Percentiles rank a stretch among this genome's conserved stretches.
Evolutionary conservation across 2,329 filamentous ascomycete genomes (phyloP).

Genomic region (Mariannaea elegans): DNA sequence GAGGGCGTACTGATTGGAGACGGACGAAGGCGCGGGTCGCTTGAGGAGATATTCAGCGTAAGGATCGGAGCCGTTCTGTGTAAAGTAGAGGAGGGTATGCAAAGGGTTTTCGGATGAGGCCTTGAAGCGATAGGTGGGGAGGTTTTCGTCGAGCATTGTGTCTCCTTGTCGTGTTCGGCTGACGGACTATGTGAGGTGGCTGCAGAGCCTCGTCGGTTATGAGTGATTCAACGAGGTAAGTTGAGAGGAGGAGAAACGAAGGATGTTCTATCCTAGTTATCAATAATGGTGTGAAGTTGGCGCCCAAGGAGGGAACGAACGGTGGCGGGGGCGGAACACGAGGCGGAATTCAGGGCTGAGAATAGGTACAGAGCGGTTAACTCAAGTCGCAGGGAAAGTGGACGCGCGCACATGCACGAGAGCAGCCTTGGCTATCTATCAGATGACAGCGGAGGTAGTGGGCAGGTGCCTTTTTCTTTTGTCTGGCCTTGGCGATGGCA

Average conservation of each 20-base stretch:
- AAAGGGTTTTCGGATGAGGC: constrained; percentile 61
- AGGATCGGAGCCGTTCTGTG: constrained; percentile 82
- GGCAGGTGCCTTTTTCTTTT: not conserved
- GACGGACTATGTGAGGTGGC: not conserved
- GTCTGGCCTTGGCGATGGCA: not conserved
- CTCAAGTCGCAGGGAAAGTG: not conserved
- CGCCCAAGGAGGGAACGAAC: not conserved
- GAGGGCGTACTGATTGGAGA: constrained; percentile 85
- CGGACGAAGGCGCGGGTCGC: constrained; percentile 72
- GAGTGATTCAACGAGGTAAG: too few relatives aligned
- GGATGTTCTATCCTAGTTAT: constrained; percentile 4
- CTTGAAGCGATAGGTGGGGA: constrained; percentile 75
- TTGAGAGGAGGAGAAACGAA: not conserved
- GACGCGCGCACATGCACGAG: constrained; percentile 5
- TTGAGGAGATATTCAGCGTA: constrained; percentile 82
- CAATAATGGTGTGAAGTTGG: constrained; percentile 1
- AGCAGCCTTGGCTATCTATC: constrained; percentile 18
- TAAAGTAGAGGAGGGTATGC: constrained; percentile 66
- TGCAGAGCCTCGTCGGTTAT: too few relatives aligned
- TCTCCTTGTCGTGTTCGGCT: constrained; percentile 8
- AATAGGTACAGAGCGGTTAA: not conserved
- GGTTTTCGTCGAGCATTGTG: constrained; percentile 88
- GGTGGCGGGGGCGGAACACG: constrained; percentile 14
- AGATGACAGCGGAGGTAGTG: constrained; percentile 4
- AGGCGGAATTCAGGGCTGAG: constrained; percentile 6